Conservation (phyloP, 352 stramenopile species). For the Phytophthora multivora region DNA sequence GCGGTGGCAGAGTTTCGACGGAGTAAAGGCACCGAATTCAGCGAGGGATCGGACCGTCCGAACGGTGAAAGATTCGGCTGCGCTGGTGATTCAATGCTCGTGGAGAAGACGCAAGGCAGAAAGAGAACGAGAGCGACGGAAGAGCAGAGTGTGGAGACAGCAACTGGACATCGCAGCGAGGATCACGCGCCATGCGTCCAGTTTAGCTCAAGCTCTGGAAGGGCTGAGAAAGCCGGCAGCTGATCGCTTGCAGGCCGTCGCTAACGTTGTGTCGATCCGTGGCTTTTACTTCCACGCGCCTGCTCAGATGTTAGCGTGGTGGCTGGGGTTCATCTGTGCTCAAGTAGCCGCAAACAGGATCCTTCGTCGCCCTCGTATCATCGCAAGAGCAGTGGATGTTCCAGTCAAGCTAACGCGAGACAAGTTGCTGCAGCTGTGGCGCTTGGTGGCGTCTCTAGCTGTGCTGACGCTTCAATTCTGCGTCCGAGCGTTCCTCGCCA, state of each 20-base stretch:
- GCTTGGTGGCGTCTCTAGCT: slow-evolving; percentile 17
- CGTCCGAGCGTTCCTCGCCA: slow-evolving; percentile 35
- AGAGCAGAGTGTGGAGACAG: slow-evolving; percentile 36
- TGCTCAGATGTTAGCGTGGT: slow-evolving; percentile 44
- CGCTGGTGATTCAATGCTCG: slow-evolving; percentile 55
- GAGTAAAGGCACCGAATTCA: slow-evolving; percentile 30
- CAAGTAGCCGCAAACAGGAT: slow-evolving; percentile 28
- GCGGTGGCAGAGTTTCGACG: slow-evolving; percentile 46
- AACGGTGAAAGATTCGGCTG: slow-evolving; percentile 36
- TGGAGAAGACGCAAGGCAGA: slow-evolving; percentile 47
- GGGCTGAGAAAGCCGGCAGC: not conserved
- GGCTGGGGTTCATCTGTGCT: slow-evolving; percentile 41
- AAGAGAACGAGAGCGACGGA: slow-evolving; percentile 25
- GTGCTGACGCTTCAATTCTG: slow-evolving; percentile 42
- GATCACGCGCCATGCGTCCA: slow-evolving; percentile 33
- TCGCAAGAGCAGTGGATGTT: slow-evolving; percentile 46
- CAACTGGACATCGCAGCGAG: slow-evolving; percentile 50
- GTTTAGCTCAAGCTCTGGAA: slow-evolving; percentile 9
- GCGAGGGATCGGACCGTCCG: slow-evolving; percentile 23
- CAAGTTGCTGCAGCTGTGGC: slow-evolving; percentile 36
- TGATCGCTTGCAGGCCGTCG: not conserved
- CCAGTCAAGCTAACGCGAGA: slow-evolving; percentile 38
- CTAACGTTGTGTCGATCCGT: slow-evolving; percentile 1
- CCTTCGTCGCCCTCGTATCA: slow-evolving; percentile 43
- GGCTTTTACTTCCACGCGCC: slow-evolving; percentile 42